phyloP scores from a whole-genome alignment of 1,284 basidiomycete genomes.

The Puccinia coronata region DNA sequence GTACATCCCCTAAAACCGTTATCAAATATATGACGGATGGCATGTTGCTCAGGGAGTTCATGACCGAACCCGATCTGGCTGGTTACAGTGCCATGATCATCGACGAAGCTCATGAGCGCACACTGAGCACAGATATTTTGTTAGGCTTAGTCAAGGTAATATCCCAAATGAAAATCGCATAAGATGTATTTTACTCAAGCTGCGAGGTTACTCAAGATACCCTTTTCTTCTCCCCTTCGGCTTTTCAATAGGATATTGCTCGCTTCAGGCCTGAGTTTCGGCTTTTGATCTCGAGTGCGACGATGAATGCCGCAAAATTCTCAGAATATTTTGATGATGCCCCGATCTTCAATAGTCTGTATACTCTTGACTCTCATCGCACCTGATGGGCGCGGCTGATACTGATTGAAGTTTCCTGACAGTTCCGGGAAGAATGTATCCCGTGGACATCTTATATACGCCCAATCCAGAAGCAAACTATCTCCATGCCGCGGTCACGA shows the following conservation, averaged over 20 bases:
- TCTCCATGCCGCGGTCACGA: constrained; percentile 96
- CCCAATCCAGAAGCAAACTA: constrained; percentile 98
- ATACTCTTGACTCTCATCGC: neutral
- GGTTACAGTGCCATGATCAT: constrained; percentile 91
- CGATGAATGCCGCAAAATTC: constrained; percentile 93
- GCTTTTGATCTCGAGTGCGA: constrained; percentile 90
- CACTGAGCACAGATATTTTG: constrained; percentile 91
- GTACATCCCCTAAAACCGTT: constrained; percentile 95
- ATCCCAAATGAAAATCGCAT: neutral
- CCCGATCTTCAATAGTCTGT: constrained; percentile 83
- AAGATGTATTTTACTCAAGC: neutral
- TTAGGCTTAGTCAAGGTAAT: constrained; percentile 91
- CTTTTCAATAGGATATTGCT: constrained; percentile 76
- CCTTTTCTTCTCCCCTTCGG: neutral
- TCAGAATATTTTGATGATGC: constrained; percentile 93
- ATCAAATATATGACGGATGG: constrained; percentile 97
- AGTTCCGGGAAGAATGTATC: constrained; percentile 96
- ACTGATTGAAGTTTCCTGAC: constrained; percentile 9
- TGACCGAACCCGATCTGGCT: constrained; percentile 91
- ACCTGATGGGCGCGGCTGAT: neutral
- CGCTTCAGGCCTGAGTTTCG: constrained; percentile 89
- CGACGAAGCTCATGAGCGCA: constrained; percentile 94
- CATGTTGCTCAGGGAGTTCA: constrained; percentile 92
- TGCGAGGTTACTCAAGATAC: neutral
- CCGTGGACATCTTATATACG: constrained; percentile 98